Percentiles rank a stretch among this genome's conserved stretches.
phyloP scores from a whole-genome alignment of 2,329 filamentous ascomycete species.

The Colletotrichum gigasporum region DNA sequence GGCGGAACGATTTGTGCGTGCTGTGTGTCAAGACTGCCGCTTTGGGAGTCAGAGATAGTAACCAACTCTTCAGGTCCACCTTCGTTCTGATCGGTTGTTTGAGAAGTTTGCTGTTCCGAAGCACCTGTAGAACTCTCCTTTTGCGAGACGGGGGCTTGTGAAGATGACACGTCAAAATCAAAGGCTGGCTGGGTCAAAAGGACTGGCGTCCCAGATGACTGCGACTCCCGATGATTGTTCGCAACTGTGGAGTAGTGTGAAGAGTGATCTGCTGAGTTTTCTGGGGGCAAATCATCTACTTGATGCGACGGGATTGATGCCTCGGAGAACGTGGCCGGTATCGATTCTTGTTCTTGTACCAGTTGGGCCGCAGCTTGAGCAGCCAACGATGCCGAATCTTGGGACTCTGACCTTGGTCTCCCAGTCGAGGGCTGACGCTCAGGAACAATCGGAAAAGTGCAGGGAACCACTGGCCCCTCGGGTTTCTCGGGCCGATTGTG shows the following conservation, averaged over 20 bases:
- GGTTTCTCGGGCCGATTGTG: neutral
- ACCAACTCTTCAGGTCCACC: neutral
- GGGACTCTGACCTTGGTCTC: neutral
- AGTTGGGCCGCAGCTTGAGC: neutral
- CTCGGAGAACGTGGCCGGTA: neutral
- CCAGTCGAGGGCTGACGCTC: neutral
- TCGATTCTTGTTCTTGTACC: conserved; percentile 2
- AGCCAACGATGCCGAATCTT: neutral
- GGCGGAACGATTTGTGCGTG: conserved; percentile 30
- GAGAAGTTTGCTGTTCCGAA: neutral
- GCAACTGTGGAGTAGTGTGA: neutral
- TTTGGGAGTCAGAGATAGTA: conserved; percentile 15
- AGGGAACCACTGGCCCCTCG: neutral
- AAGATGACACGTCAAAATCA: conserved; percentile 4
- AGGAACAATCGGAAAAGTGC: neutral
- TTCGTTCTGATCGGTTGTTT: neutral
- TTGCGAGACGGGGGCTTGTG: neutral
- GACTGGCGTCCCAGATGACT: conserved; percentile 1
- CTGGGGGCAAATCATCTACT: neutral
- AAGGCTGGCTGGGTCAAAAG: conserved; percentile 24
- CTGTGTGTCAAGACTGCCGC: conserved; percentile 14
- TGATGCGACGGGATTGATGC: conserved; percentile 23
- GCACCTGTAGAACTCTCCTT: neutral
- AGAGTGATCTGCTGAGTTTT: neutral
- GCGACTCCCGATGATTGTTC: neutral